phyloP scores from a whole-genome alignment of 2,329 filamentous ascomycete genomes.

The Ophiobolus disseminans region DNA sequence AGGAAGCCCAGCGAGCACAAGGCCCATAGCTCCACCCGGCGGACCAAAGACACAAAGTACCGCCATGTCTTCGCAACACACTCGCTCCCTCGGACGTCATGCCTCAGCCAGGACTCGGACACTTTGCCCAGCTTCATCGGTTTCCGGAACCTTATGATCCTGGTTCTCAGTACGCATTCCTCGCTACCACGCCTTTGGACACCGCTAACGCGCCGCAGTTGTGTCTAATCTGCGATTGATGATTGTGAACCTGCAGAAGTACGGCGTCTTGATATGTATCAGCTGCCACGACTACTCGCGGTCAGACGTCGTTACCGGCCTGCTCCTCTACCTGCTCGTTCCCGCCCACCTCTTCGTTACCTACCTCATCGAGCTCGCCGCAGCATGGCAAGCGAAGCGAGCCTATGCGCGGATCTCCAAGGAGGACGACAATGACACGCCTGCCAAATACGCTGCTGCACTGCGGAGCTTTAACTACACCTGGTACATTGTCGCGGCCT shows the following conservation, averaged over 20 bases:
- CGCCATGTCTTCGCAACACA: constrained; percentile 92
- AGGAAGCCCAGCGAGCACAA: constrained; percentile 27
- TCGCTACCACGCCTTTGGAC: background rate
- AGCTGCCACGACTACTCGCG: constrained; percentile 85
- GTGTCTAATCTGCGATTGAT: constrained; percentile 92
- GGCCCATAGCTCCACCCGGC: constrained; percentile 20
- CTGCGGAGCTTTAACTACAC: constrained; percentile 71
- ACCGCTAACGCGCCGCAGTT: constrained; percentile 61
- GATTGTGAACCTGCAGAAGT: constrained; percentile 98
- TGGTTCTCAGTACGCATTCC: constrained; percentile 74
- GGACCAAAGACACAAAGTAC: constrained; percentile 67
- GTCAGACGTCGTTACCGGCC: constrained; percentile 77
- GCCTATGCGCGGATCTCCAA: constrained; percentile 64
- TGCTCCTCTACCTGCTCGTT: constrained; percentile 82
- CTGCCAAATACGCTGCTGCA: constrained; percentile 64
- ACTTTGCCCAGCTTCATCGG: constrained; percentile 84
- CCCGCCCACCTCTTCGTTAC: constrained; percentile 90
- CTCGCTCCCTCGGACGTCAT: constrained; percentile 73
- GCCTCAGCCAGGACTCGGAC: constrained; percentile 82
- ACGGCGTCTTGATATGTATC: constrained; percentile 92
- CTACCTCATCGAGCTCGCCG: constrained; percentile 85
- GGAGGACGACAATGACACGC: constrained; percentile 59
- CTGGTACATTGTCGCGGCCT: constrained; percentile 81
- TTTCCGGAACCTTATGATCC: constrained; percentile 94
- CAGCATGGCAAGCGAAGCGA: constrained; percentile 77